Base-by-base conservation (phyloP, 192 early-diverging fungal genomes). In the Gamsiella multidivaricata region DNA sequence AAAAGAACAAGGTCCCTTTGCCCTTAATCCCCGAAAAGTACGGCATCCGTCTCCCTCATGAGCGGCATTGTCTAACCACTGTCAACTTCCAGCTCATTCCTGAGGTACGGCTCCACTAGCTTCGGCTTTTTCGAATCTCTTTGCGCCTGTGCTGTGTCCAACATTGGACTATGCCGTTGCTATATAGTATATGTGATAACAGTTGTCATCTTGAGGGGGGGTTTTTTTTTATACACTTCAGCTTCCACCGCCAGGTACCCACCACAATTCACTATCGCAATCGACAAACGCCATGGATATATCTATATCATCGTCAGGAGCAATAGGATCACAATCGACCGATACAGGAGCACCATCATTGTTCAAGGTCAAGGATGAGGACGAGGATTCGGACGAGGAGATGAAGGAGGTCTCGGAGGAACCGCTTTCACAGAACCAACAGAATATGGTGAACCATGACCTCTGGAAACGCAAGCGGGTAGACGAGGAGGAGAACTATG, bases 41-140 rank as follows among this genome's bases (percentile, higher is more conserved):
- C 50, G 94, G 94, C 7, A 87, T 92, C 23, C 87, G 92, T 11
- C 67, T 95, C 37, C 93, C 92, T 11, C 87, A 90, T 17, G 92
- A 93, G 46, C 88, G 89, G 49, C 84, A 92, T 71, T 91, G 89
- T 62, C 80, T 94, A 17, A 93, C 92, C 5, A 88, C 89, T 9
- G 81, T 93, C 52, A 93, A 94, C 69, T 94, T 92, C 54, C 88
- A 92, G 60, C 84, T 94, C 59, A 85, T 90, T 5, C 91, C 93
- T 26, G 86, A 91, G 69, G 86, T 87, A 81, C 42, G 26, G 3
- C 22, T 23, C 8, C 12, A 0, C 9, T 18, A 18, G 39, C 18
- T 47, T 39, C 3, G 22, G 28, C 3, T 55, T 55, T 55, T 36
- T 25, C 3, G 18, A 31, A 32, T 23, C 22, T 34, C n/a, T n/a